Evolutionary conservation across 495 filamentous ascomycete species (phyloP), one percentile per base, ranked within the genome.

Genomic region (Astrocystis sublimbata): DNA sequence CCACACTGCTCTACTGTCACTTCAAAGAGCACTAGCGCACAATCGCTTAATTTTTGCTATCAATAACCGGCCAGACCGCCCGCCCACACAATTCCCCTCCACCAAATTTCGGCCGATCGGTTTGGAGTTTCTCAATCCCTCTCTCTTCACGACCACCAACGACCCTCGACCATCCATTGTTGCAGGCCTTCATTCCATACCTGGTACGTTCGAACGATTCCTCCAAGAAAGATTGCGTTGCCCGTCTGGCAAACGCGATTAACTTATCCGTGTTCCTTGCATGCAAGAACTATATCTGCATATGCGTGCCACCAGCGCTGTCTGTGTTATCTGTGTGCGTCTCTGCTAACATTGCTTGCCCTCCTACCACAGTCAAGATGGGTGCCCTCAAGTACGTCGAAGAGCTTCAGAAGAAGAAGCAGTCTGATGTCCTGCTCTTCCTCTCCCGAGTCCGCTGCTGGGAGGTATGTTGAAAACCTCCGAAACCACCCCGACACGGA

Each of bases 401-500:
- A 86, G 94, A 98, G 86, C 88, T 98, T 78, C 91, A 96, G 77
- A 98, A 98, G 91, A 96, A 96, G 90, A 98, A 98, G 91, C 94
- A 98, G 86, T 96, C 91, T 75, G 94, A 98, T 81, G 89, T 98
- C 68, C 88, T 97, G 81, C 93, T 92, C 84, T 98, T 98, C 87
- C 87, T 98, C 81, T 91, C 96, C 77, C 93, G 94, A 78, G 96
- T 98, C 76, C 92, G 94, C 83, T 98, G 96, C 91, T 98, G 94
- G 94, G 94, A 98, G 91, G 94, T 98, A 88, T 90, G 94, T 87
- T 85, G 76, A 49, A 81, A 60, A 76, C 74, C 70, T 71, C 83
- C 63, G 57, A 67, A 45, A 54, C 53, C 42, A 33, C n/a, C 21
- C 41, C 70, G 64, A 65, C 67, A 70, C 65, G 63, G 68, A 70